Evolutionary conservation across 805 yeast species (phyloP).

Genomic region (Candida gorgasii): DNA sequence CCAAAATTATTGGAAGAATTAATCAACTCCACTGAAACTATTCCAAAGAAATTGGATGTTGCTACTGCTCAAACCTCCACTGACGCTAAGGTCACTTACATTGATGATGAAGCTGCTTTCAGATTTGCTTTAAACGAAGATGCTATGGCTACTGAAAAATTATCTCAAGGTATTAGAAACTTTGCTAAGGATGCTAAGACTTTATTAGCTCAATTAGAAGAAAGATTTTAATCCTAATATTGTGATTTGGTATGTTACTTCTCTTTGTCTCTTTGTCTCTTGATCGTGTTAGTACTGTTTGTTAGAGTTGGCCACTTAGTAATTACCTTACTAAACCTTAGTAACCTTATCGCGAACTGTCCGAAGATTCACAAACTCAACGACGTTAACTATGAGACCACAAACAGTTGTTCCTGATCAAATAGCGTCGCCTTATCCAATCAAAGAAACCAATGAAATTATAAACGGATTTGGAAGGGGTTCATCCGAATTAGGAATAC

Average conservation of each 20-base stretch:
- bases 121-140: slow-evolving; percentile 92
- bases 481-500: slow-evolving; percentile 88
- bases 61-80: slow-evolving; percentile 53
- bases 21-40: slow-evolving; percentile 69
- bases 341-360: slow-evolving; percentile 2
- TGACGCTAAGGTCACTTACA: slow-evolving; percentile 70
- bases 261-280: too few species aligned
- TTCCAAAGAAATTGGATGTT: slow-evolving; percentile 82
- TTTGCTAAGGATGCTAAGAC: slow-evolving; percentile 92
- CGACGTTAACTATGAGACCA: slow-evolving; percentile 1
- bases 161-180: slow-evolving; percentile 96
- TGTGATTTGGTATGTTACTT: too few species aligned
- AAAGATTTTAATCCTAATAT: slow-evolving; percentile 41
- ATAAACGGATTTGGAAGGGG: slow-evolving; percentile 95
- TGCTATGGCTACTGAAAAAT: slow-evolving; percentile 97
- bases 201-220: slow-evolving; percentile 64
- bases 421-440: slow-evolving; percentile 53
- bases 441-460: slow-evolving; percentile 46
- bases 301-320: too few species aligned
- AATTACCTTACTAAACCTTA: neutral
- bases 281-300: too few species aligned
- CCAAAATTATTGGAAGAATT: slow-evolving; percentile 90
- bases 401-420: slow-evolving; percentile 18
- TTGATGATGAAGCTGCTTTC: slow-evolving; percentile 87
- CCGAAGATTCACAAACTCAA: too few species aligned